Evolutionary conservation across 2,329 filamentous ascomycete species (phyloP), one percentile per base, ranked within the genome.

Genomic region (Colletotrichum aenigma): DNA sequence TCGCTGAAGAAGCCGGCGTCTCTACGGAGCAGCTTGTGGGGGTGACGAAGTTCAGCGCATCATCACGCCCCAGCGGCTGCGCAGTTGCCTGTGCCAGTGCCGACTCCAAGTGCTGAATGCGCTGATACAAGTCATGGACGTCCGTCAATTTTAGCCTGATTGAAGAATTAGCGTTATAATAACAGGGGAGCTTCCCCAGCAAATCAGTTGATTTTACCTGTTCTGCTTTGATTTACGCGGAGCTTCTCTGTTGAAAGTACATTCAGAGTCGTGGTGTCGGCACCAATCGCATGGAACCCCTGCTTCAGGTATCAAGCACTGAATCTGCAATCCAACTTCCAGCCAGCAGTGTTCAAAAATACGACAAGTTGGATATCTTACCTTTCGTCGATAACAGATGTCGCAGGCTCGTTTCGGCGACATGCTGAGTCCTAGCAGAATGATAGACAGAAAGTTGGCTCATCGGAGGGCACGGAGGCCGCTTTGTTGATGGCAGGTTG

Each of bases 391-490:
- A n/a, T 73, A 73, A 24, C 70, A 73, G 7, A 70, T 15, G 13
- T 73, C 70, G 38, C 70, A 73, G 7, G 70, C 70, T 36, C 70
- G 65, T n/a, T 73, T 73, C 21, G 65, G 38, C 15, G 70, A 66
- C 70, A 73, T 73, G n/a, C 3, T 21, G 43, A 21, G n/a, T 13
- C 43, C n/a, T 52, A 52, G 10, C n/a, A 52, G n/a, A 7, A 52
- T 21, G 10, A 21, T 7, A 4, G 43, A 21, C 6, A 52, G n/a
- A 21, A 21, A 10, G 43, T 52, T 52, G 12, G 43, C 43, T 13
- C 43, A 52, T 52, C 43, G 43, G 43, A 52, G 43, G n/a, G n/a
- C n/a, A 52, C 43, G 43, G 43, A 52, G 43, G 43, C 43, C 43
- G 43, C 10, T 52, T 52, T 52, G 43, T 52, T 52, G 12, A 52